These are phyloP conservation scores for Boletus sp. DNA, from an alignment of 768 basidiomycete species.

Conservation along the genomic window DNA sequence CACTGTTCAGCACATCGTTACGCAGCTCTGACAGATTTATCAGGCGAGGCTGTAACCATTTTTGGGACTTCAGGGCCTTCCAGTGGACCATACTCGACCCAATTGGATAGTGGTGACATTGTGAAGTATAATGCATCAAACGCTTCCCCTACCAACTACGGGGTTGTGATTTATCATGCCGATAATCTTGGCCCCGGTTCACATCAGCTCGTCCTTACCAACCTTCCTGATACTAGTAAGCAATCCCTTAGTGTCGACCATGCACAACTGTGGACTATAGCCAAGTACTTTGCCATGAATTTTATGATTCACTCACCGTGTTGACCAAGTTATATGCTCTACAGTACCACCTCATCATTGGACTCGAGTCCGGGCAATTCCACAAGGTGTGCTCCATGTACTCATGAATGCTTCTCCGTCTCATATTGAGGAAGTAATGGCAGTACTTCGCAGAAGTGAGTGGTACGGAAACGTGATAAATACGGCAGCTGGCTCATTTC, in stretches of 20 bases:
- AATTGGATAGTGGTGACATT: constrained; percentile 34
- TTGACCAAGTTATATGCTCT: neutral
- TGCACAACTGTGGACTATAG: constrained; percentile 24
- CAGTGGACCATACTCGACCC: constrained; percentile 34
- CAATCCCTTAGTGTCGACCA: constrained; percentile 33
- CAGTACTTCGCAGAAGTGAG: constrained; percentile 13
- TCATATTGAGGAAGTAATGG: neutral
- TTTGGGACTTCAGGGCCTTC: constrained; percentile 41
- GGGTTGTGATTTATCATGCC: constrained; percentile 34
- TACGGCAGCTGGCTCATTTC: neutral
- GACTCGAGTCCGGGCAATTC: neutral
- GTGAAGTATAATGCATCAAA: constrained; percentile 20
- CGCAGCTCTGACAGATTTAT: neutral
- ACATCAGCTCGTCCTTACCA: constrained; percentile 36
- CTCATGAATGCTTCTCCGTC: neutral
- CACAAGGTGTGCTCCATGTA: neutral
- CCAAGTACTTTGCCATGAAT: constrained; percentile 13
- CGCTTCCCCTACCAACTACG: constrained; percentile 18
- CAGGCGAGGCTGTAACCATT: constrained; percentile 43
- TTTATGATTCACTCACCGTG: neutral
- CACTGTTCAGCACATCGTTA: neutral
- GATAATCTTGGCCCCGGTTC: constrained; percentile 39
- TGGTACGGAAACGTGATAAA: neutral
- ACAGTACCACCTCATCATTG: neutral
- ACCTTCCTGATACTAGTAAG: constrained; percentile 19